These are phyloP conservation scores for Sporothrix humicola DNA, from an alignment of 2,329 filamentous ascomycete species.

Conservation along the genomic window DNA sequence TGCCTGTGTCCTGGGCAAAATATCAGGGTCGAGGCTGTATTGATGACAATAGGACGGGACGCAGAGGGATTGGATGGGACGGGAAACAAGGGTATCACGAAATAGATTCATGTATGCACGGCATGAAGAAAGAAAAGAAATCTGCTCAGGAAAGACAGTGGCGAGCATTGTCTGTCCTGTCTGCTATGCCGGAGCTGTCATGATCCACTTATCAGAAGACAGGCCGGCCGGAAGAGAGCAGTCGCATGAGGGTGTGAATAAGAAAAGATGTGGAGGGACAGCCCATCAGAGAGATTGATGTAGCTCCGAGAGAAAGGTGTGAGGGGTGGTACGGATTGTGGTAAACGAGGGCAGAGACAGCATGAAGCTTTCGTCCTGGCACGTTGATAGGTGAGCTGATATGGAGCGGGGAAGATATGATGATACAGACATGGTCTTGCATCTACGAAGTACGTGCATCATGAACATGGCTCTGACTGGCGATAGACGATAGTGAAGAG, in stretches of 20 bases:
- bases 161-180: not conserved
- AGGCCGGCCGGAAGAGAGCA: not conserved
- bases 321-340: not conserved
- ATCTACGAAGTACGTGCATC: no score
- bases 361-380: not conserved
- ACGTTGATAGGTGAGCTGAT: not conserved
- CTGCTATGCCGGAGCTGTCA: no score
- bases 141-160: not conserved
- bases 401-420: not conserved
- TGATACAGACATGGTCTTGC: not conserved
- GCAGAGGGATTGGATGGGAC: not conserved
- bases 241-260: not conserved
- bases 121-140: not conserved
- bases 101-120: not conserved
- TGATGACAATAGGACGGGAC: no score
- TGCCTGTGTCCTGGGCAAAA: no score
- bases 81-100: not conserved
- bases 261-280: no score
- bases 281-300: no score
- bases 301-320: not conserved
- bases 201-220: not conserved
- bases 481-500: slow-evolving; percentile 4
- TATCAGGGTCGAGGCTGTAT: no score
- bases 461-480: no score
- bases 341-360: not conserved